Base-by-base conservation (phyloP, 176 grass and related monocot species). In the Oryza rufipogon region DNA sequence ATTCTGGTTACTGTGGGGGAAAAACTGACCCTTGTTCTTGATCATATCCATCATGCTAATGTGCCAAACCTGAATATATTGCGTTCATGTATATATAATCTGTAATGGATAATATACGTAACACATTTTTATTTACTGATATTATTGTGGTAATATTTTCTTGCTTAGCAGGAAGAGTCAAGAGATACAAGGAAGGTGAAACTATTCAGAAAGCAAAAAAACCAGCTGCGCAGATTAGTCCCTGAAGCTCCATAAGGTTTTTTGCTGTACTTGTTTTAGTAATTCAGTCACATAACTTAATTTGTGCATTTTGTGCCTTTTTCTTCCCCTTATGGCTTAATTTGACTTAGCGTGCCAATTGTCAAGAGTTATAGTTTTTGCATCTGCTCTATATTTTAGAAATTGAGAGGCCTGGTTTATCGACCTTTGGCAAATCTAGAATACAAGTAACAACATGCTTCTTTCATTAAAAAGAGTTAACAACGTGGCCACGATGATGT, bases 161-260 rank as follows among this genome's bases (percentile, higher is more conserved):
- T 61, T 70, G 36, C 38, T 39, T 14, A 73, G 39, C 41, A 79
- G 67, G 41, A 86, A 79, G 12, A 71, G 61, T 60, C 14, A 45
- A 8, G 51, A 84, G 20, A 42, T 52, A 42, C 20, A 26, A 17
- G 22, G 32, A 60, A 84, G 46, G 48, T 32, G 54, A 60, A 39
- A 52, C 17, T 5, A 20, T 74, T 38, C 11, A 20, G 54, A 68
- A 25, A 67, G 44, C 46, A 49, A 58, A n/a, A n/a, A 33, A 70
- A 39, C 15, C 16, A 60, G 16, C n/a, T 5, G 8, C 17, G 11
- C 7, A 28, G 7, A 22, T 33, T 17, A 23, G 33, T 33, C 11
- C 25, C 22, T 6, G 17, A 0, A 69, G 23, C 19, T 32, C 16
- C 52, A 15, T 23, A 19, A 71, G 39, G 38, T 64, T 71, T 64